Evolutionary conservation across 2,329 filamentous ascomycete species (phyloP).

Genomic region (Beauveria sp.): DNA sequence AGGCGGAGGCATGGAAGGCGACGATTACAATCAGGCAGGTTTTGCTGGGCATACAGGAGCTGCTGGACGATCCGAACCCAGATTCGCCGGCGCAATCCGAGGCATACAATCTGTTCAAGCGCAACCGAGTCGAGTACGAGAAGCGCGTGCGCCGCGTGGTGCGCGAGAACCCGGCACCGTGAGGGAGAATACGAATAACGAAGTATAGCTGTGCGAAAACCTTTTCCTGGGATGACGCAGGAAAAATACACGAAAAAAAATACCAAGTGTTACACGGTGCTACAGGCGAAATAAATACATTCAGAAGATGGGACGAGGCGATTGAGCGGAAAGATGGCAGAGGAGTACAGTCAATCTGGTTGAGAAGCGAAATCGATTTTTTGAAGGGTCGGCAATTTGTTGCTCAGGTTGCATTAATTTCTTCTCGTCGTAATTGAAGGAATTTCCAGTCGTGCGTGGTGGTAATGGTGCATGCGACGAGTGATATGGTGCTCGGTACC

Average conservation of each 20-base stretch:
- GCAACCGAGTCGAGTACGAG: constrained; percentile 81
- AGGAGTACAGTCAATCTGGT: too few species aligned
- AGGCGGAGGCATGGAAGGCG: constrained; percentile 97
- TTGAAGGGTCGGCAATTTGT: not conserved
- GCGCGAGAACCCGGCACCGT: constrained; percentile 77
- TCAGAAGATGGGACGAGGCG: not conserved
- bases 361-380: too few species aligned
- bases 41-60: constrained; percentile 87
- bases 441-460: too few species aligned
- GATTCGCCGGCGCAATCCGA: constrained; percentile 96
- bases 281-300: not conserved
- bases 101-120: constrained; percentile 94
- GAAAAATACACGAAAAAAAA: not conserved
- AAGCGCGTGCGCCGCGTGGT: constrained; percentile 80
- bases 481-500: not conserved
- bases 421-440: not conserved
- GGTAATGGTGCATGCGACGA: not conserved
- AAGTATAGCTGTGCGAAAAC: not conserved
- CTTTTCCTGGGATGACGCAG: not conserved
- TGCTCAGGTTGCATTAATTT: not conserved
- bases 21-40: constrained; percentile 99
- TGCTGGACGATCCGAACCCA: constrained; percentile 93
- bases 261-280: not conserved
- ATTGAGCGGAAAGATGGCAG: not conserved
- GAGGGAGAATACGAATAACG: constrained; percentile 14